Conservation (phyloP, 2,329 filamentous ascomycete species). For the Pseudogymnoascus sp. region DNA sequence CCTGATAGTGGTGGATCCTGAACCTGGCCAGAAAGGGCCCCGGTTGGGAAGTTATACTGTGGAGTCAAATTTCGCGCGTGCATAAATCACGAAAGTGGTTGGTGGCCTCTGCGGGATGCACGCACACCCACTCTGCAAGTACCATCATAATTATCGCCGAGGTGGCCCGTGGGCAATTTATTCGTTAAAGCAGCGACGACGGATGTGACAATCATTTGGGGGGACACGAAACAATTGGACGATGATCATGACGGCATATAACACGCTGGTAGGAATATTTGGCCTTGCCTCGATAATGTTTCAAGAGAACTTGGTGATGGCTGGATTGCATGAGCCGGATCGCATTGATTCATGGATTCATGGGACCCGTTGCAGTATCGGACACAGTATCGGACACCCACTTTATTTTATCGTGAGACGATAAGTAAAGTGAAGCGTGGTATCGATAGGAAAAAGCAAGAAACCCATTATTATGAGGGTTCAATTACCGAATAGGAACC, state of each 20-base stretch:
- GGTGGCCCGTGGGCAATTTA: not conserved
- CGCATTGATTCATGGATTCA: not conserved
- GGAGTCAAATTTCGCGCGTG: slow-evolving; percentile 7
- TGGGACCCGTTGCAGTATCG: not conserved
- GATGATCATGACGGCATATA: slow-evolving; percentile 2
- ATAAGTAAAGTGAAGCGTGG: not conserved
- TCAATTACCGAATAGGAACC: not conserved
- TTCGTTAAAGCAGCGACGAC: slow-evolving; percentile 4
- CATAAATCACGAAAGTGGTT: slow-evolving; percentile 7
- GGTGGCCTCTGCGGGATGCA: not conserved
- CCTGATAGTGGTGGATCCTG: slow-evolving; percentile 1
- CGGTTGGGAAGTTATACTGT: slow-evolving; percentile 5
- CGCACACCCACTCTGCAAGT: not conserved
- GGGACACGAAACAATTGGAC: slow-evolving; percentile 5
- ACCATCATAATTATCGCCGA: slow-evolving; percentile 3
- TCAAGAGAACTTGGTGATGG: not conserved
- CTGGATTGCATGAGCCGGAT: not conserved
- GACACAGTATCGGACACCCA: slow-evolving; percentile 2
- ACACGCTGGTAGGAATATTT: slow-evolving; percentile 4
- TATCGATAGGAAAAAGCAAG: not conserved
- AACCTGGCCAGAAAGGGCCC: not conserved
- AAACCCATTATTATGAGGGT: slow-evolving; percentile 1
- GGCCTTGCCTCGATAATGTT: not conserved
- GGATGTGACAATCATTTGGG: slow-evolving; percentile 6
- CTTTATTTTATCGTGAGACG: slow-evolving; percentile 3